Base-by-base conservation (phyloP, 1,139 yeast genomes). In the Diutina rugosa region DNA sequence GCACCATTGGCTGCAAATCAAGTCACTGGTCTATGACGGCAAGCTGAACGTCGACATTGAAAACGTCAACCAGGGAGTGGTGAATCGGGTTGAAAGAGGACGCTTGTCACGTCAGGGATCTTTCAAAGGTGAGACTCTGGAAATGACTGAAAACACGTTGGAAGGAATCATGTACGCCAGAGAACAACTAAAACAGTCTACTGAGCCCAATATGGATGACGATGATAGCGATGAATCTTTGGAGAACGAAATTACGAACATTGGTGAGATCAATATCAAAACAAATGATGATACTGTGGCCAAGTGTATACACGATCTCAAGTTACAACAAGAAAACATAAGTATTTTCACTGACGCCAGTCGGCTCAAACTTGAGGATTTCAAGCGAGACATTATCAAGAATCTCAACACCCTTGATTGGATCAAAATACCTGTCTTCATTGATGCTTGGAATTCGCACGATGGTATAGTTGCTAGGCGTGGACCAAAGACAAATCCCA, bases 391-490 rank as follows among this genome's bases (percentile, higher is more conserved):
- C 18, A 84, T 85, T 38, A 66, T 79, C 45, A 64, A 72, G 2
- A 79, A 80, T 60, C 70, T 87, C 63, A 82, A 83, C 63, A 62
- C 68, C 32, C 63, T 86, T 12, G 71, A 75, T n/a, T 85, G 91
- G 90, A 71, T 79, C 56, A 84, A 85, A 63, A 72, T 85, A 16
- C 85, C 90, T 0, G 81, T 82, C 1, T 82, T 80, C 62, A 72
- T 85, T 52, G 86, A 83, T 61, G 78, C 83, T 16, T 73, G 85
- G 67, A 86, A 86, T 66, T 81, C 93, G 0, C 95, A 87, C 63
- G 90, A 83, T 62, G 85, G 85, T 0, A 82, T 86, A 51, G 84
- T 85, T 29, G 86, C 88, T 10, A 73, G 95, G 59, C 73, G 84
- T 58, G 90, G 90, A 0, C 72, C 83, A 1, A 69, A 68, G 48